phyloP scores from a whole-genome alignment of 1,139 yeast genomes.

The Suhomyces wounanorum region DNA sequence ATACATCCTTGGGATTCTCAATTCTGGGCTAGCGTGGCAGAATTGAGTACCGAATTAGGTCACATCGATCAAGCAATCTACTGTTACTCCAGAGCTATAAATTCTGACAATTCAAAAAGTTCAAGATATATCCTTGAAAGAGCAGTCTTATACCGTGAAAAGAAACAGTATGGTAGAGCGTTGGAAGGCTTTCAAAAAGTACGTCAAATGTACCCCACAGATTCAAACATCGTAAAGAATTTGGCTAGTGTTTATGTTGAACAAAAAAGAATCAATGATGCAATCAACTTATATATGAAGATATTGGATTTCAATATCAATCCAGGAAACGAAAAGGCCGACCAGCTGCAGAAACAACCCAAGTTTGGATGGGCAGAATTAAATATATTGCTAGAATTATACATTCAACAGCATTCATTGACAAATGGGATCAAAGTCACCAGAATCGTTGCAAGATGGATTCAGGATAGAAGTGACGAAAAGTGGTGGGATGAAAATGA shows the following conservation, averaged over 20 bases:
- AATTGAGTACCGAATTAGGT: constrained; percentile 68
- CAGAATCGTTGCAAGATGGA: constrained; percentile 79
- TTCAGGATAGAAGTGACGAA: constrained; percentile 70
- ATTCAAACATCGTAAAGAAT: constrained; percentile 64
- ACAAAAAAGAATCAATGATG: constrained; percentile 76
- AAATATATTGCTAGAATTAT: constrained; percentile 79
- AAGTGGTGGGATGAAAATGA: constrained; percentile 78
- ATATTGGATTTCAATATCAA: constrained; percentile 60
- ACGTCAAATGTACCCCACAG: constrained; percentile 60
- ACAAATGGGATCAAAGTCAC: constrained; percentile 62
- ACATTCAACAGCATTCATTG: constrained; percentile 67
- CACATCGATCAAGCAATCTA: constrained; percentile 78
- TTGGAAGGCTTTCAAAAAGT: constrained; percentile 71
- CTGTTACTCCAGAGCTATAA: constrained; percentile 75
- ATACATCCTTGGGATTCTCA: constrained; percentile 74
- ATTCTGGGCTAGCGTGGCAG: constrained; percentile 86
- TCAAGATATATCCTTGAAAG: constrained; percentile 59
- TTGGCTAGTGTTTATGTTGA: constrained; percentile 78
- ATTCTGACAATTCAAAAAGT: constrained; percentile 51
- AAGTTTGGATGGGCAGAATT: constrained; percentile 85
- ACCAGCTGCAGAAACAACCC: constrained; percentile 33
- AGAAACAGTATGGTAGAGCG: constrained; percentile 69
- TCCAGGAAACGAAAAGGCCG: constrained; percentile 16
- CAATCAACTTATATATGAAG: constrained; percentile 72
- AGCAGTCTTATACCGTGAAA: constrained; percentile 65